Base-by-base conservation (phyloP, 2,329 filamentous ascomycete genomes). In the Penicillium sp. region DNA sequence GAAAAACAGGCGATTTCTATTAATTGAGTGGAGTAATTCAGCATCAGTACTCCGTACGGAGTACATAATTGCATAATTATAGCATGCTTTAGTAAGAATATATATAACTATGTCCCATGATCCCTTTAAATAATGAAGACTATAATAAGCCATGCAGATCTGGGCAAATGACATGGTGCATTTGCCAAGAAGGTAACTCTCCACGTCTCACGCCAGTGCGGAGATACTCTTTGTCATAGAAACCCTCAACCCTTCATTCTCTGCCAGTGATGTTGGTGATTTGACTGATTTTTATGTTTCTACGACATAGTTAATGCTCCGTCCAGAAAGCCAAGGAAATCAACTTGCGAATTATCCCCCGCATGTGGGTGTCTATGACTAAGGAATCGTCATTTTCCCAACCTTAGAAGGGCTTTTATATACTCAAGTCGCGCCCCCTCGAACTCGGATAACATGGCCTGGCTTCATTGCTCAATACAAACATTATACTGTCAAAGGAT, bases 211-310 rank as follows among this genome's bases (percentile, higher is more conserved):
- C 25, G 23, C 25, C 35, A 23, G 41, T 49, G 23, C 23, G 44
- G 44, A 45, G 44, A 55, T 58, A 49, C 44, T 54, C 38, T 58
- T 42, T 49, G 55, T 58, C 55, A 58, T 58, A 55, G 51, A 58
- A 58, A 58, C 36, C 36, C 21, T 36, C 42, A 4, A 15, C 25
- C 41, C 4, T 39, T 52, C 13, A 45, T 43, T 36, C n/a, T 27
- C 49, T 33, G 49, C 27, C n/a, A 31, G 12, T n/a, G 43, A 33
- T 15, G 31, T 33, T 33, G 31, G 5, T 6, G 31, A 33, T 31
- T 31, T 31, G 29, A 31, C 29, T 31, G 29, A 23, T 25, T 12
- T 12, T 53, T 19, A 6, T 35, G 5, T 53, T 15, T 15, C 13
- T 23, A n/a, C n/a, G n/a, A n/a, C n/a, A n/a, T 53, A 23, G 27